phyloP scores from a whole-genome alignment of 495 filamentous ascomycete species.

The Lasiosphaeria ovina region DNA sequence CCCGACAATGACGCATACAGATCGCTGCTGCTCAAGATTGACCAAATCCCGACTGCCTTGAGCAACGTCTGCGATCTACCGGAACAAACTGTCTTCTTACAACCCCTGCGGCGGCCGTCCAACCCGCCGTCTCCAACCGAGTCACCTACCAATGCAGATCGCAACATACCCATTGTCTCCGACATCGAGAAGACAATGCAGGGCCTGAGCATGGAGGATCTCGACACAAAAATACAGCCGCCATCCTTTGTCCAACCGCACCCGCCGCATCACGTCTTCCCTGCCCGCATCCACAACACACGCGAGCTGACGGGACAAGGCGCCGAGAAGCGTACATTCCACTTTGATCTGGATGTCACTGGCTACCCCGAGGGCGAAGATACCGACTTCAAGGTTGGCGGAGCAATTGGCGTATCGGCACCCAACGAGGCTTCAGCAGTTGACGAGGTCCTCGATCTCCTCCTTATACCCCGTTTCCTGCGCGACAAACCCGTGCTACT shows the following conservation, averaged over 20 bases:
- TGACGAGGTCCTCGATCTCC: constrained; percentile 76
- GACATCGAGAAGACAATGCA: constrained; percentile 27
- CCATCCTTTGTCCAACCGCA: constrained; percentile 94
- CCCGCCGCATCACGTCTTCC: constrained; percentile 85
- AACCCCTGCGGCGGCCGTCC: constrained; percentile 41
- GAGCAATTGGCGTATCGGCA: constrained; percentile 88
- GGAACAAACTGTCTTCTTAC: constrained; percentile 67
- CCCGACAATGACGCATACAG: constrained; percentile 84
- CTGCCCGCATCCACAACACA: constrained; percentile 74
- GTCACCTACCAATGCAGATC: constrained; percentile 32
- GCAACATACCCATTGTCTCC: constrained; percentile 9
- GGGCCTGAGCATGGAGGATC: constrained; percentile 36
- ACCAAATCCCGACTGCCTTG: constrained; percentile 68
- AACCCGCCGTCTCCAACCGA: constrained; percentile 39
- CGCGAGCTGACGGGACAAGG: constrained; percentile 85
- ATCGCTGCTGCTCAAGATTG: constrained; percentile 71
- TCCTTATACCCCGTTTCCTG: constrained; percentile 71
- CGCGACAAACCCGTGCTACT: constrained; percentile 78
- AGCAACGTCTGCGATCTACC: constrained; percentile 69
- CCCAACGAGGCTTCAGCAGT: constrained; percentile 78
- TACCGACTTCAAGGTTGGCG: constrained; percentile 94
- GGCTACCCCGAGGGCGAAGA: constrained; percentile 85
- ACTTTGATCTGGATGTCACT: constrained; percentile 95
- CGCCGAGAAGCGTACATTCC: constrained; percentile 94
- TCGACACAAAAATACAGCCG: constrained; percentile 60